Base-by-base conservation (phyloP, 441 rosid species). In the Isatis lusitanica region DNA sequence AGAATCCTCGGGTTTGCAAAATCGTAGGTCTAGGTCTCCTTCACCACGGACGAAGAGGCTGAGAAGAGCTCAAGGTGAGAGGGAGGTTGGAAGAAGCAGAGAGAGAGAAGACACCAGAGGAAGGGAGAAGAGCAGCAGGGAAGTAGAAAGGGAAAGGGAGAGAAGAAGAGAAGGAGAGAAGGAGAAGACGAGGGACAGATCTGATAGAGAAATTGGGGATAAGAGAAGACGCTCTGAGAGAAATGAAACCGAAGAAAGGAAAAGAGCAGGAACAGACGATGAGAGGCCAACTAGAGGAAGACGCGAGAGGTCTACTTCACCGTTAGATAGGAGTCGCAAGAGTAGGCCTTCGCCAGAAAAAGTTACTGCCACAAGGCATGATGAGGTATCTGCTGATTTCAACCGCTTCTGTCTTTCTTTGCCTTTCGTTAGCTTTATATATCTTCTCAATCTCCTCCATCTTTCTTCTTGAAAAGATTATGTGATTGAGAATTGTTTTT, bases 351-450 rank as follows among this genome's bases (percentile, higher is more conserved):
- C 91, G 1, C 86, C 90, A 11, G 86, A 70, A 35, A 69, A 66
- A 59, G 71, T 70, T 70, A 40, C 73, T 68, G 85, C 74, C 70
- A 65, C 78, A 42, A 79, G 80, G 48, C 85, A 42, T 61, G 83
- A 83, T 40, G 90, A 93, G 97, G 98, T 90, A 79, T 75, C 79
- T 83, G 78, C 76, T 85, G 85, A 82, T 83, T 76, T 74, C 75
- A 68, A 73, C 62, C 67, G 73, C 68, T 72, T 59, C 28, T 47
- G 26, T 57, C 18, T 47, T 18, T 63, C 52, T 58, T 28, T 28
- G 1, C 7, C 62, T 43, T 48, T 64, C 28, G 48, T 30, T 47
- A 13, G 63, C 70, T 53, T 28, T 17, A 16, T 4, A 4, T 43
- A 52, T 74, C 7, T 42, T 50, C 10, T 6, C 24, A 66, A 0